Evolutionary conservation across 768 basidiomycete genomes (phyloP).

Genomic region (Sistotremastrum suecicum): DNA sequence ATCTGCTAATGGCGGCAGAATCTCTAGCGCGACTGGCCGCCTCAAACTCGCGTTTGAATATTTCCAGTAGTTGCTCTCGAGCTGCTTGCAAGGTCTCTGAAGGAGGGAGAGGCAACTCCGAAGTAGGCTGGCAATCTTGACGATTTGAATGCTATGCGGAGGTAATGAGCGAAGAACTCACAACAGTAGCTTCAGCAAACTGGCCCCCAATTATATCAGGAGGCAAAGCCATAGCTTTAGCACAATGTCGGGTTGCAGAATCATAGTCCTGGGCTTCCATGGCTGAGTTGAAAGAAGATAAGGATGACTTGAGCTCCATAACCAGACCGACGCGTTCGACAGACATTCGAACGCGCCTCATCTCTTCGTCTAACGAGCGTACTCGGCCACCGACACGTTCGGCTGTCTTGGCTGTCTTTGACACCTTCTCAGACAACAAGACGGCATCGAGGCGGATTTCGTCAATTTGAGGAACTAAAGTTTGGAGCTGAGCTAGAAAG

Average conservation of each 20-base stretch:
- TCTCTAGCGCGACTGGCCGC: constrained; percentile 71
- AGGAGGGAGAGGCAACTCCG: constrained; percentile 78
- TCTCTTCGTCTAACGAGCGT: constrained; percentile 80
- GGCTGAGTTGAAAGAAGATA: constrained; percentile 36
- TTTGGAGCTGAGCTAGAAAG: constrained; percentile 47
- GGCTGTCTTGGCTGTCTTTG: constrained; percentile 62
- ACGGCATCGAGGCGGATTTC: constrained; percentile 44
- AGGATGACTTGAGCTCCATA: constrained; percentile 83
- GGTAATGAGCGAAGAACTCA: constrained; percentile 23
- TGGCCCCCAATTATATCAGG: constrained; percentile 61
- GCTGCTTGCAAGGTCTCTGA: constrained; percentile 66
- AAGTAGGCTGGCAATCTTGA: constrained; percentile 54
- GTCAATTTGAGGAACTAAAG: constrained; percentile 48
- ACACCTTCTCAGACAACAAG: constrained; percentile 42
- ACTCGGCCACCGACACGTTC: constrained; percentile 90
- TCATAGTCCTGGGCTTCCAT: constrained; percentile 92
- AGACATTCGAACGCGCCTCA: constrained; percentile 78
- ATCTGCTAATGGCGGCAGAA: constrained; percentile 77
- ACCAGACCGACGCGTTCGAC: constrained; percentile 87
- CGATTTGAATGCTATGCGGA: constrained; percentile 3
- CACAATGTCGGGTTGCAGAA: constrained; percentile 80
- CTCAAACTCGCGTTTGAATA: constrained; percentile 72
- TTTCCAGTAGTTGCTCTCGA: constrained; percentile 56
- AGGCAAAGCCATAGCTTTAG: constrained; percentile 79
- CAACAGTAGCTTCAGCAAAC: constrained; percentile 81